phyloP scores from a whole-genome alignment of 768 basidiomycete species.

The Chalciporus pseudorubinellus region DNA sequence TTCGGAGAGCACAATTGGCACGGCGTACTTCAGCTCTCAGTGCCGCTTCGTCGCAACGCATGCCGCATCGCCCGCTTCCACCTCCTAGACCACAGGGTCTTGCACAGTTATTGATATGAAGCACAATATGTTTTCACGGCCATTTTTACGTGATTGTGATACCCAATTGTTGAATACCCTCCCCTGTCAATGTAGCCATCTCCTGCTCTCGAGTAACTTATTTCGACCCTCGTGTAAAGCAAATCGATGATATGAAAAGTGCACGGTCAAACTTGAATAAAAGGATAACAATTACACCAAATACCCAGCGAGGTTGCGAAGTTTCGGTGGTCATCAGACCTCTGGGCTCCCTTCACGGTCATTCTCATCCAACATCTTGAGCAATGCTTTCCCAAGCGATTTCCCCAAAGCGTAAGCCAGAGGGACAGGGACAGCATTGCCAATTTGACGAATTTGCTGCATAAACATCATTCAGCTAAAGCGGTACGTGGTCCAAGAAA shows the following conservation, averaged over 20 bases:
- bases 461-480: constrained; percentile 3
- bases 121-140: background rate
- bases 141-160: constrained; percentile 7
- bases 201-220: constrained; percentile 10
- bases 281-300: background rate
- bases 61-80: constrained; percentile 31
- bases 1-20: constrained; percentile 55
- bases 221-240: constrained; percentile 5
- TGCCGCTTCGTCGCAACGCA: constrained; percentile 33
- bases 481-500: background rate
- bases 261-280: background rate
- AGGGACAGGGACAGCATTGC: constrained; percentile 76
- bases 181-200: background rate
- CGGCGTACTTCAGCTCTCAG: constrained; percentile 31
- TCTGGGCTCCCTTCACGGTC: constrained; percentile 46
- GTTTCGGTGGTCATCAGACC: constrained; percentile 24
- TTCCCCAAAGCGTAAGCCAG: constrained; percentile 62
- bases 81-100: constrained; percentile 17
- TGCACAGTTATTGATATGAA: constrained; percentile 13
- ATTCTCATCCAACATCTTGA: constrained; percentile 44
- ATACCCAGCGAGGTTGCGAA: background rate
- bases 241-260: background rate
- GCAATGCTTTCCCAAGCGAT: constrained; percentile 42
- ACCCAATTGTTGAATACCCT: constrained; percentile 22
- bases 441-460: constrained; percentile 75